Base-by-base conservation (phyloP, 1,284 basidiomycete genomes). In the Neotropicomus parvogracilis region DNA sequence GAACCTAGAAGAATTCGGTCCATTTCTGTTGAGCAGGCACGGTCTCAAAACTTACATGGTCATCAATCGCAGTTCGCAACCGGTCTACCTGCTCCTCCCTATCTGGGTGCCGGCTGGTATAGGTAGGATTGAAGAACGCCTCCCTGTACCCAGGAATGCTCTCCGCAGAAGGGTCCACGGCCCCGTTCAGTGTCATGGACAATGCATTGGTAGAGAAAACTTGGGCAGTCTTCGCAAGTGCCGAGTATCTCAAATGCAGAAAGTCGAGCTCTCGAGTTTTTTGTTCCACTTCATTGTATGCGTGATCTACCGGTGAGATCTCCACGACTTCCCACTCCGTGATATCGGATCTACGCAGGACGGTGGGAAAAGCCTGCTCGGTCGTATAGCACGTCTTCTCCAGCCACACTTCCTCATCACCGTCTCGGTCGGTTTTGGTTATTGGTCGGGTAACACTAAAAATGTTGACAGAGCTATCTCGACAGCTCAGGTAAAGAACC, bases 321-420 rank as follows among this genome's bases (percentile, higher is more conserved):
- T 95, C 88, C 40, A 83, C 73, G 31, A 88, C 72, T 36, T 85
- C 77, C 31, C 85, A 72, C 32, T 80, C 83, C n/a, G 93, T 74
- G 26, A 98, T 82, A 62, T 97, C 93, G 6, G 92, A 94, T 14
- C 95, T 81, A 35, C 90, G 83, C 31, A 98, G 77, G 4, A 98
- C 88, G 0, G 92, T 94, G 0, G 95, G 95, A 69, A 99, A 92
- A 0, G 83, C 78, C 57, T 95, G 91, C 65, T 95, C 91, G 2
- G 91, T 92, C 0, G 82, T 90, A 59, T 87, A 81, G 54, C 83
- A 85, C 0, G 85, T 89, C 74, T 95, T 97, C 65, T 97, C 92
- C 1, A 87, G 72, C 93, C 93, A 97, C 1, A 78, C 69, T 65
- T 93, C 85, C 58, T 85, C 83, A n/a, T 72, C 71, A 17, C 81